These are phyloP conservation scores for Macrolepiota fuliginosa DNA, from an alignment of 768 basidiomycete genomes.

Conservation along the genomic window DNA sequence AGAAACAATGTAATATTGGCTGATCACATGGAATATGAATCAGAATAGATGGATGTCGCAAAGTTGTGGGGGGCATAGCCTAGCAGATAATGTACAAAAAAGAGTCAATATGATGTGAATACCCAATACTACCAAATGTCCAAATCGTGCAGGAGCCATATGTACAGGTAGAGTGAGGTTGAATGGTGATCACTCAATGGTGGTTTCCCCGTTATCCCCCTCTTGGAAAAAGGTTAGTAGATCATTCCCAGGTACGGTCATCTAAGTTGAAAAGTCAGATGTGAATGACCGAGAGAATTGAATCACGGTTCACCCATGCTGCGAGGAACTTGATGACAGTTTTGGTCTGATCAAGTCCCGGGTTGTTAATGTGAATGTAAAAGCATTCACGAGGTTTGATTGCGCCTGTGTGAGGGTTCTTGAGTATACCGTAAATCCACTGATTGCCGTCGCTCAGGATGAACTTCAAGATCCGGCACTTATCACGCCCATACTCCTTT, in stretches of 20 bases:
- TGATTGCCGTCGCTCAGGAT: neutral
- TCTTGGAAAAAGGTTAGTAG: neutral
- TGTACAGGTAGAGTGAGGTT: too few relatives aligned
- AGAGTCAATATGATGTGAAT: too few relatives aligned
- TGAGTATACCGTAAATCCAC: neutral
- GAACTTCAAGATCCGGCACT: neutral
- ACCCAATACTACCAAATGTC: too few relatives aligned
- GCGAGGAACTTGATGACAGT: neutral
- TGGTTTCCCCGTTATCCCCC: too few relatives aligned
- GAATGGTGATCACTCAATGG: too few relatives aligned
- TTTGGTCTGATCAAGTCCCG: neutral
- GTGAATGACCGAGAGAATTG: neutral
- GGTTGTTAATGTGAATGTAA: neutral
- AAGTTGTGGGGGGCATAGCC: too few relatives aligned
- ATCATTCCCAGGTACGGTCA: neutral
- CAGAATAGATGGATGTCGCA: too few relatives aligned
- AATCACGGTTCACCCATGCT: neutral
- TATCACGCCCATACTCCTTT: neutral
- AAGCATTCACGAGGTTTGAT: neutral
- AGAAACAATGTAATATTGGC: too few relatives aligned
- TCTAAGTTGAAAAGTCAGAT: neutral
- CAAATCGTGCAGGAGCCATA: too few relatives aligned
- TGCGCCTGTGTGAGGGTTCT: neutral
- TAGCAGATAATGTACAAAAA: too few relatives aligned
- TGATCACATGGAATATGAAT: too few relatives aligned